Evolutionary conservation across 495 filamentous ascomycete genomes (phyloP).

Genomic region (Penicillium dipodomyicola): DNA sequence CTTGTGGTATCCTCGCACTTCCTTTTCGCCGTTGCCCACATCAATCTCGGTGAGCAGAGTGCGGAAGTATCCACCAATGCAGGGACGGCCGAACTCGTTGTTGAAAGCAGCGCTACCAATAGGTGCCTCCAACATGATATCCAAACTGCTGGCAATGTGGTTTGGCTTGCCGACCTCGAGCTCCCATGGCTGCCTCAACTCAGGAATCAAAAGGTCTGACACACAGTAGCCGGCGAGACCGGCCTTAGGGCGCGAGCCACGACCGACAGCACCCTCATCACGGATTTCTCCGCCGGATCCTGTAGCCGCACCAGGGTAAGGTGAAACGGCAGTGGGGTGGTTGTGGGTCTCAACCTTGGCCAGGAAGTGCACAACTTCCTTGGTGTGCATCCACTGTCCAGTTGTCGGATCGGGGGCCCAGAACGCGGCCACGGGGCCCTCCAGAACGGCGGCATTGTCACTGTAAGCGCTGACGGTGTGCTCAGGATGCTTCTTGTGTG

Average conservation of each 20-base stretch:
- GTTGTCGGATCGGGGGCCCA: conserved; percentile 86
- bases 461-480: conserved; percentile 92
- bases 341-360: conserved; percentile 98
- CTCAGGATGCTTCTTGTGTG: conserved; percentile 72
- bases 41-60: conserved; percentile 72
- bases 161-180: conserved; percentile 82
- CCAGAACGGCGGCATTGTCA: conserved; percentile 91
- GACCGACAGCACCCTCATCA: conserved; percentile 91
- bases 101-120: conserved; percentile 94
- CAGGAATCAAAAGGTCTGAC: conserved; percentile 87
- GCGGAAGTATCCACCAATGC: conserved; percentile 83
- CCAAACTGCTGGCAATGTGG: conserved; percentile 87
- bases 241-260: conserved; percentile 90
- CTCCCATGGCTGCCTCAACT: conserved; percentile 80
- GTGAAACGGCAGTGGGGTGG: conserved; percentile 93
- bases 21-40: conserved; percentile 57
- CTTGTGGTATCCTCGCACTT: conserved; percentile 92
- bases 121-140: conserved; percentile 96
- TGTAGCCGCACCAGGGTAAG: conserved; percentile 79
- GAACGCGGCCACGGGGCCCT: conserved; percentile 70
- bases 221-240: conserved; percentile 92
- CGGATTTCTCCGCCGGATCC: conserved; percentile 93
- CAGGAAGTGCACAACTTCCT: conserved; percentile 84
- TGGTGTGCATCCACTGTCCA: conserved; percentile 82
- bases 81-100: conserved; percentile 97